These are phyloP conservation scores for Starmerella sirachaensis DNA, from an alignment of 805 yeast species.

Conservation along the genomic window DNA sequence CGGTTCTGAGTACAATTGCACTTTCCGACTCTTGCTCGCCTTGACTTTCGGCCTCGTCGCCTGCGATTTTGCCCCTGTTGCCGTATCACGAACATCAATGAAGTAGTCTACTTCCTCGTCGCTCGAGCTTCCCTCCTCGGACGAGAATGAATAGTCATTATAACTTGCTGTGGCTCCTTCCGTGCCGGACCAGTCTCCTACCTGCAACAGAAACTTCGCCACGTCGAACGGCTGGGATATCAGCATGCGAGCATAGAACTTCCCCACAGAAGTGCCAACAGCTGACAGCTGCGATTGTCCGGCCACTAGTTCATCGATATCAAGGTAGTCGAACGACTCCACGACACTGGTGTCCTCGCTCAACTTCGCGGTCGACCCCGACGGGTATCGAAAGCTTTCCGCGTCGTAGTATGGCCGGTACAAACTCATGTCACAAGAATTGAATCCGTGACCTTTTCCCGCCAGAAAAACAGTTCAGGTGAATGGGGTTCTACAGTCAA, in stretches of 20 bases:
- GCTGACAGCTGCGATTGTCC: slow-evolving; percentile 44
- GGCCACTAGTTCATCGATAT: slow-evolving; percentile 23
- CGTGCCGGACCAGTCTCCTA: slow-evolving; percentile 38
- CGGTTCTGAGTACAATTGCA: slow-evolving; percentile 10
- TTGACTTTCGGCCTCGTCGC: not conserved
- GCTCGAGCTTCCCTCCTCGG: slow-evolving; percentile 16
- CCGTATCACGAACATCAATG: slow-evolving; percentile 22
- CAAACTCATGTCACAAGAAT: slow-evolving; percentile 10
- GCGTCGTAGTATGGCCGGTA: slow-evolving; percentile 58
- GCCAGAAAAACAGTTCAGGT: too few relatives aligned
- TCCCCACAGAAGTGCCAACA: slow-evolving; percentile 48
- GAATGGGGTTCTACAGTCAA: too few relatives aligned
- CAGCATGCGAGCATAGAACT: slow-evolving; percentile 56
- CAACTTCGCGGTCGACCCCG: slow-evolving; percentile 18
- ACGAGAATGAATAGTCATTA: slow-evolving; percentile 19
- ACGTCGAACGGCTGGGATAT: slow-evolving; percentile 84
- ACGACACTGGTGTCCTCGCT: slow-evolving; percentile 11
- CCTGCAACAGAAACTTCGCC: slow-evolving; percentile 64
- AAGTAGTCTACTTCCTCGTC: slow-evolving; percentile 34
- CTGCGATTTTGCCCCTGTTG: not conserved
- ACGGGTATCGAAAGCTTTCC: slow-evolving; percentile 43
- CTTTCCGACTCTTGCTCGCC: slow-evolving; percentile 12
- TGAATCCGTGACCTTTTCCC: too few relatives aligned
- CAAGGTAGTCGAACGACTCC: slow-evolving; percentile 23
- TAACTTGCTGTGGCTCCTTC: slow-evolving; percentile 6